Evolutionary conservation across 345 rosid species (phyloP).

Genomic region (Dimocarpus longan): DNA sequence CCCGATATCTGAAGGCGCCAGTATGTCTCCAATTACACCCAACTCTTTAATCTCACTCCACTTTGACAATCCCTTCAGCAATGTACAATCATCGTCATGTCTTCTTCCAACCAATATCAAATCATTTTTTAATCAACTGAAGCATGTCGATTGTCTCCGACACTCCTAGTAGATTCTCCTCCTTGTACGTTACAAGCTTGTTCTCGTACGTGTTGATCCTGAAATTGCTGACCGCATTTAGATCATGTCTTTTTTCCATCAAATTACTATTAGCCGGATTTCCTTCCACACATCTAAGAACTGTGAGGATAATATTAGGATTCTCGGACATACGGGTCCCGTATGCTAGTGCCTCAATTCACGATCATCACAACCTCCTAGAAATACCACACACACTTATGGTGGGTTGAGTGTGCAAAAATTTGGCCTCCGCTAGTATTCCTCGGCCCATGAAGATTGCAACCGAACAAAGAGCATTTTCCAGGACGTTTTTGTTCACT

Average conservation of each 20-base stretch:
- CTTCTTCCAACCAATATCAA: slow-evolving; percentile 49
- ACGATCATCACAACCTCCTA: slow-evolving; percentile 58
- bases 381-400: slow-evolving; percentile 32
- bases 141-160: slow-evolving; percentile 25
- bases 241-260: slow-evolving; percentile 33
- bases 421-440: neutral
- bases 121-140: slow-evolving; percentile 26
- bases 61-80: slow-evolving; percentile 36
- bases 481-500: slow-evolving; percentile 31
- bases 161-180: slow-evolving; percentile 26
- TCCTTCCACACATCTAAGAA: slow-evolving; percentile 23
- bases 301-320: slow-evolving; percentile 28
- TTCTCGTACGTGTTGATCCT: slow-evolving; percentile 15
- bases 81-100: slow-evolving; percentile 30
- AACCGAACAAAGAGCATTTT: slow-evolving; percentile 37
- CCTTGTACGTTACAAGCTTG: slow-evolving; percentile 20
- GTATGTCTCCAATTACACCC: slow-evolving; percentile 44
- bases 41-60: slow-evolving; percentile 46
- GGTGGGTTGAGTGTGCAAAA: neutral
- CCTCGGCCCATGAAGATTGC: slow-evolving; percentile 35
- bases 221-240: slow-evolving; percentile 30
- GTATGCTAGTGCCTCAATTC: slow-evolving; percentile 38
- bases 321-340: slow-evolving; percentile 33
- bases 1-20: slow-evolving; percentile 38
- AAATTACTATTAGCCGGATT: slow-evolving; percentile 23